Evolutionary conservation across 2,329 filamentous ascomycete genomes (phyloP).

Genomic region (Elsinoe batatas): DNA sequence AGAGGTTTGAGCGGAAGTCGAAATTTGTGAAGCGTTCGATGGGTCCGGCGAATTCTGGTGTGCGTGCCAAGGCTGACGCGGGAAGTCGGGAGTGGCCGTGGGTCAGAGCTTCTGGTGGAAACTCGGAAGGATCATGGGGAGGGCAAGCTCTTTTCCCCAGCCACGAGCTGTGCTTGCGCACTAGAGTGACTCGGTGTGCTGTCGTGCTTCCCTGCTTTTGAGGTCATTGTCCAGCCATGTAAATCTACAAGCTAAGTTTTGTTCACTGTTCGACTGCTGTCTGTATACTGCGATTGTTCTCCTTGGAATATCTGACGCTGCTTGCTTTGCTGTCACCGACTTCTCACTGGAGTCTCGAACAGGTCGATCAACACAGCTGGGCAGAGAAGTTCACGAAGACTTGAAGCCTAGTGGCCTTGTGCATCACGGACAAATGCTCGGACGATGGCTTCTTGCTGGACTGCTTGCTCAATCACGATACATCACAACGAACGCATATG

Average conservation of each 20-base stretch:
- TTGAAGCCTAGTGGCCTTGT: too few relatives aligned
- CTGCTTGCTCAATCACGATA: too few relatives aligned
- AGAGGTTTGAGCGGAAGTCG: not conserved
- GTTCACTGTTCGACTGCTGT: not conserved
- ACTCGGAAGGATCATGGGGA: not conserved
- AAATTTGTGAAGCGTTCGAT: slow-evolving; percentile 1
- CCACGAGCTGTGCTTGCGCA: slow-evolving; percentile 1
- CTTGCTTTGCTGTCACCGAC: not conserved
- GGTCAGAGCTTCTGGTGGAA: not conserved
- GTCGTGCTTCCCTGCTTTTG: not conserved
- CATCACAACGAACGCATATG: not conserved
- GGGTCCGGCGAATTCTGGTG: slow-evolving; percentile 12
- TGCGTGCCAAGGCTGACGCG: slow-evolving; percentile 9
- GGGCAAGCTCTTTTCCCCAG: not conserved
- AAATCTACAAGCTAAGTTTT: slow-evolving; percentile 4
- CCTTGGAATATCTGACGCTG: too few relatives aligned
- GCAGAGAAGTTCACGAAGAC: not conserved
- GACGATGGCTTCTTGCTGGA: not conserved
- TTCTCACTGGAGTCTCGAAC: not conserved
- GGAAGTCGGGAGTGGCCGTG: not conserved
- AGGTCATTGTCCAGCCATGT: slow-evolving; percentile 3
- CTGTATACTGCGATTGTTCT: not conserved
- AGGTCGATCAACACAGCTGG: not conserved
- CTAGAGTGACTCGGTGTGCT: slow-evolving; percentile 11
- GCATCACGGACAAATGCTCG: not conserved